A percentile compares a stretch with the other conserved stretches of the same genome.
phyloP scores from a whole-genome alignment of 768 basidiomycete species.

The Postia placenta region DNA sequence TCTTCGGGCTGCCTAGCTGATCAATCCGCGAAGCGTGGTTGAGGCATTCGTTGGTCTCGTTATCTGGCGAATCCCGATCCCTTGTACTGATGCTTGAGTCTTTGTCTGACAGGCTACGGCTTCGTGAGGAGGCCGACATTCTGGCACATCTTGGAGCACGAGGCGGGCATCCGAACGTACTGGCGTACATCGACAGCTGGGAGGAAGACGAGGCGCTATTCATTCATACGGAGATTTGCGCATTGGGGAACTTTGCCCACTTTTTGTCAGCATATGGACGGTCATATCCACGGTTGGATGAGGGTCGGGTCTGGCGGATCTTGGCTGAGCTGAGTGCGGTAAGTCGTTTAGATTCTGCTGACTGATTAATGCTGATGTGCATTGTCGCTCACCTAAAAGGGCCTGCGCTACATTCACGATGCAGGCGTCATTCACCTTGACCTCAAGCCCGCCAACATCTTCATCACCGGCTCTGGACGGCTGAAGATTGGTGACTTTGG shows the following conservation, averaged over 20 bases:
- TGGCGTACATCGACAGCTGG: slow-evolving; percentile 92
- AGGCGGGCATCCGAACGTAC: slow-evolving; percentile 67
- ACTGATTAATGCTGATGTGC: slow-evolving; percentile 17
- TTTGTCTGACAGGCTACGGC: slow-evolving; percentile 53
- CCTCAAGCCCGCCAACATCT: slow-evolving; percentile 95
- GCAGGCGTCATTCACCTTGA: slow-evolving; percentile 91
- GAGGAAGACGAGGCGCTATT: slow-evolving; percentile 84
- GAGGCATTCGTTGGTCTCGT: no score
- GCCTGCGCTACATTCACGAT: slow-evolving; percentile 84
- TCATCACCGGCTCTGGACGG: slow-evolving; percentile 78
- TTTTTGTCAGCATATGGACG: slow-evolving; percentile 93
- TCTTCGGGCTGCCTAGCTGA: not conserved
- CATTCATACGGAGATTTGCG: slow-evolving; percentile 94
- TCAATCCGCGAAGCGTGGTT: not conserved
- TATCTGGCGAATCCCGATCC: no score
- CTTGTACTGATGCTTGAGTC: no score
- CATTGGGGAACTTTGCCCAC: slow-evolving; percentile 82
- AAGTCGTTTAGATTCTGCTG: slow-evolving; percentile 14
- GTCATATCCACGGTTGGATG: slow-evolving; percentile 77
- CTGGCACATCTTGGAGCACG: slow-evolving; percentile 60
- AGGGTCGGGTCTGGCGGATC: slow-evolving; percentile 95
- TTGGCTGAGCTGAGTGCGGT: slow-evolving; percentile 85
- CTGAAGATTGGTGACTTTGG: slow-evolving; percentile 99
- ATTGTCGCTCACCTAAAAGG: slow-evolving; percentile 34
- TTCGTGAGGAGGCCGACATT: slow-evolving; percentile 93